phyloP scores from a whole-genome alignment of 2,329 filamentous ascomycete species.

The Geoglossum cookeanum region DNA sequence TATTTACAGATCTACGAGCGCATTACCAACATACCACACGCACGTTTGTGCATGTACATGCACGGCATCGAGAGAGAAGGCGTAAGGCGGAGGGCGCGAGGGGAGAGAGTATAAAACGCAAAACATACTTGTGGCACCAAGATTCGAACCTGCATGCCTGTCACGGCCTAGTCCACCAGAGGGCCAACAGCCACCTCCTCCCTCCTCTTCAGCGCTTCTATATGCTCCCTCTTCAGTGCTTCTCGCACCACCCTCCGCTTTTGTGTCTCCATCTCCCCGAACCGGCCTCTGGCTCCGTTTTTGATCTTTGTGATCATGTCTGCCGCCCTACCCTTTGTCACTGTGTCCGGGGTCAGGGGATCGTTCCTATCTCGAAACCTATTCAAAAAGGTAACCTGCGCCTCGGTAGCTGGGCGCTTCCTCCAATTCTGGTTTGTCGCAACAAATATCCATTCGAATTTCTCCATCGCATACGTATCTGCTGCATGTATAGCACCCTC shows the following conservation, averaged over 20 bases:
- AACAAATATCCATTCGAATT: conserved; percentile 51
- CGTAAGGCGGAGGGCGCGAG: too few relatives aligned
- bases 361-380: conserved; percentile 27
- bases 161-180: conserved; percentile 8
- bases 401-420: conserved; percentile 35
- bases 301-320: conserved; percentile 90
- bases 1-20: too few relatives aligned
- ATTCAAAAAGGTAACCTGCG: conserved; percentile 27
- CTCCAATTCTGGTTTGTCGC: conserved; percentile 51
- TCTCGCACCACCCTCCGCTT: conserved; percentile 29
- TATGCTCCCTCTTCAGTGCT: conserved; percentile 16
- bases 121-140: not conserved
- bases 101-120: too few relatives aligned
- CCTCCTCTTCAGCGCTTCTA: conserved; percentile 16
- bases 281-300: conserved; percentile 53
- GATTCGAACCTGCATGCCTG: not conserved
- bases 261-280: conserved; percentile 33
- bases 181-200: conserved; percentile 31
- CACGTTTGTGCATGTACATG: too few relatives aligned
- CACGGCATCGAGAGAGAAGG: too few relatives aligned
- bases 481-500: conserved; percentile 63
- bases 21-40: too few relatives aligned
- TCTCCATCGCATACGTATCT: conserved; percentile 55
- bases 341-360: conserved; percentile 31
- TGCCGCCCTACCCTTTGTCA: conserved; percentile 63